Base-by-base conservation (phyloP, 2,329 filamentous ascomycete genomes). In the Penicillium olsonii region DNA sequence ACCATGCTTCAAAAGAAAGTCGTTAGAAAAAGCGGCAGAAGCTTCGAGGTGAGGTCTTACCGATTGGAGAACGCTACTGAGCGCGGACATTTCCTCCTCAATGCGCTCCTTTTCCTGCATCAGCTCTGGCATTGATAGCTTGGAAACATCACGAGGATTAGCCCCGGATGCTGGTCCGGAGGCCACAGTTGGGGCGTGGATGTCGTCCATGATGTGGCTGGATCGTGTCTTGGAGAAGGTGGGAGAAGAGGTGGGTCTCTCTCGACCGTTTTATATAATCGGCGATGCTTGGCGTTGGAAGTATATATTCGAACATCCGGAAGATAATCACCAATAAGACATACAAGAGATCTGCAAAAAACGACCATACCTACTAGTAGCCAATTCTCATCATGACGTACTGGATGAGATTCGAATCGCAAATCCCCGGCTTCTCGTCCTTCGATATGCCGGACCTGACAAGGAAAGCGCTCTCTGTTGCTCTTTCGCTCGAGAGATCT, bases 61-160 rank as follows among this genome's bases (percentile, higher is more conserved):
- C 58, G 91, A 94, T 58, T 91, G 88, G n/a, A 99, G 81, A 12
- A 97, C 90, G 45, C 85, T 81, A 53, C 92, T 85, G 8, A 97
- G 78, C 12, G 91, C 88, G 61, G 86, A 88, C 52, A 99, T 80
- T 74, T 99, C 92, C 40, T 83, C 84, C 74, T 99, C 94, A 37
- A 96, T 75, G 48, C 84, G 81, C 60, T 92, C 86, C 71, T 96
- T 97, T 74, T 90, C 88, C 27, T 81, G 81, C 66, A 94, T 89
- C 43, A 97, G 83, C 74, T 95, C 87, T 37, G 81, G 75, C 66
- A 96, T 84, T 42, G 88, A 87, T 60, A 90, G 73, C 54, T 86
- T 80, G 44, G 82, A 75, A 59, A 81, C 74, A 58, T 87, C 87
- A 69, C 87, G 88, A 37, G 74, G 70, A 46, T 72, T 57, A 35